These are phyloP conservation scores for Gossypium schwendimanii DNA, from an alignment of 441 rosid species.

Conservation along the genomic window DNA sequence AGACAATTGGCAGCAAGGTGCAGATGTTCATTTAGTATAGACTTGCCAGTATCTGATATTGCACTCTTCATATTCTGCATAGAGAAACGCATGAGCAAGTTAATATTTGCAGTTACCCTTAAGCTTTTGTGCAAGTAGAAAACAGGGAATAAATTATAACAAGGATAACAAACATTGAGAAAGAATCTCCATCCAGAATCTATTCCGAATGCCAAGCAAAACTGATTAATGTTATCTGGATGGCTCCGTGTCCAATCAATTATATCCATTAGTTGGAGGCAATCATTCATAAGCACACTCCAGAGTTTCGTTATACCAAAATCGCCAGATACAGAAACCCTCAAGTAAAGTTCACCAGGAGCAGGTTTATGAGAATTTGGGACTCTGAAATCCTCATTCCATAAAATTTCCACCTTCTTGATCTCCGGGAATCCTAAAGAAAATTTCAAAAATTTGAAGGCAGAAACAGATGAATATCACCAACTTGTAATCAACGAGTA, in stretches of 20 bases:
- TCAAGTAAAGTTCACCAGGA: slow-evolving; percentile 73
- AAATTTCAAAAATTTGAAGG: slow-evolving; percentile 16
- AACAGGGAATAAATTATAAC: slow-evolving; percentile 12
- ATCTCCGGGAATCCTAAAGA: slow-evolving; percentile 66
- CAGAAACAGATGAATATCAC: slow-evolving; percentile 3
- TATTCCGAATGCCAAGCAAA: slow-evolving; percentile 70
- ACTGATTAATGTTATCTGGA: slow-evolving; percentile 74
- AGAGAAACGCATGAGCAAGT: slow-evolving; percentile 3
- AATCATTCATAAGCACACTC: slow-evolving; percentile 55
- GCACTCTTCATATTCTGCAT: slow-evolving; percentile 74
- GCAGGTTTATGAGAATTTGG: slow-evolving; percentile 23
- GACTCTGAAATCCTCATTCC: slow-evolving; percentile 55
- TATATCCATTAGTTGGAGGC: slow-evolving; percentile 61
- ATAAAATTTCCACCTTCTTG: slow-evolving; percentile 68
- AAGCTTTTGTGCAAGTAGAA: not conserved
- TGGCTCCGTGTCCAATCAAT: slow-evolving; percentile 92
- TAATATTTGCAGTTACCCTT: not conserved
- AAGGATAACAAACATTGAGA: slow-evolving; percentile 49
- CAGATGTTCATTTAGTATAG: slow-evolving; percentile 66
- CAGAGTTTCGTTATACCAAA: slow-evolving; percentile 47
- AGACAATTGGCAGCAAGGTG: slow-evolving; percentile 60
- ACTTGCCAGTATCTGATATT: slow-evolving; percentile 74
- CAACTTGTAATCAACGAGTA: not conserved
- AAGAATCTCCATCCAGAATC: slow-evolving; percentile 71
- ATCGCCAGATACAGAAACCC: slow-evolving; percentile 52